Base-by-base conservation (phyloP, 1,284 basidiomycete species). In the Austroboletus novae-zelandiae region DNA sequence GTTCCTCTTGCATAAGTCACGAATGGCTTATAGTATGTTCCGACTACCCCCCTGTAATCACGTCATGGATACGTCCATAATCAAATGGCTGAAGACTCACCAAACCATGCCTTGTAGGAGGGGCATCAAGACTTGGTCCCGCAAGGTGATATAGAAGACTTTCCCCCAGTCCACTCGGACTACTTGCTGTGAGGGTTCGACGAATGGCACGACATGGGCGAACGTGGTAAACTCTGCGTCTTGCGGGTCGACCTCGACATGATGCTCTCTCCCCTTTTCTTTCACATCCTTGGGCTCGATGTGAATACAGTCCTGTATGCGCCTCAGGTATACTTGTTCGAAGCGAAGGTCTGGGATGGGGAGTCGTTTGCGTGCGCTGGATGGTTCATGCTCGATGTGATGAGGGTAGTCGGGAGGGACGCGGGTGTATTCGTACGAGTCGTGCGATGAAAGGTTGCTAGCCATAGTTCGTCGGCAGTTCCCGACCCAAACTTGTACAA, bases 331-430 rank as follows among this genome's bases (percentile, higher is more conserved):
- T 49, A 79, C 81, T 48, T 80, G 75, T 60, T 89, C 87, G 69
- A 86, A 88, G 17, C 86, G 84, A 40, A 89, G 69, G 62, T 89
- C 86, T 29, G 86, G 85, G 45, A 85, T 81, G 31, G 74, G 74
- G 20, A 78, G 59, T 48, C 67, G 74, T 14, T 49, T 65, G n/a
- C 66, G 61, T 31, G 45, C 15, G 25, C 17, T 34, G 20, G 51
- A 27, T 39, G 44, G 56, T 36, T 57, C 55, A 25, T 60, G 44
- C 8, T 54, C 52, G 44, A 51, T 18, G 41, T 65, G 40, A 29
- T 43, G 48, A 31, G 48, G 64, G 47, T 60, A 56, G 41, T 61
- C 59, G 11, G 53, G 55, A 35, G 43, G 47, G 18, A 45, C 25
- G 35, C 55, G 43, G 40, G 52, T 29, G 50, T 67, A 57, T 48